A percentile compares a stretch with the other conserved stretches of the same genome.
These are phyloP conservation scores for Priceomyces haplophilus DNA, from an alignment of 805 yeast genomes.

Conservation along the genomic window DNA sequence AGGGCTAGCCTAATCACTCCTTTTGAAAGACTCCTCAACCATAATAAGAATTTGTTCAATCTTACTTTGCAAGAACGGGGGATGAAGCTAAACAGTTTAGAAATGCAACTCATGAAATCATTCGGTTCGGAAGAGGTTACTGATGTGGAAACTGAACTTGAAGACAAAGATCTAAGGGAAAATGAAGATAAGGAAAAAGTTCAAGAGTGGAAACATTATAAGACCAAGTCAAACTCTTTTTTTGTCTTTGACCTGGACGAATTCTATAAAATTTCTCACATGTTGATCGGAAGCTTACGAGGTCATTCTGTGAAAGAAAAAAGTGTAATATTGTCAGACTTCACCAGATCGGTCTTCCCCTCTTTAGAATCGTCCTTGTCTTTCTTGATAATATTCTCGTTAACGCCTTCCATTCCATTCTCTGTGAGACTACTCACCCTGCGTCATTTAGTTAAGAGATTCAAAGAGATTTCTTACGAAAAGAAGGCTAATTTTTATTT, in stretches of 20 bases:
- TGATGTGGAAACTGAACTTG: conserved; percentile 33
- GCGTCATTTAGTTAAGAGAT: conserved; percentile 31
- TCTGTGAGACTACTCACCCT: conserved; percentile 53
- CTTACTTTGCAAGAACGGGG: conserved; percentile 16
- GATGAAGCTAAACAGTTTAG: conserved; percentile 32
- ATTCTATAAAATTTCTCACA: conserved; percentile 40
- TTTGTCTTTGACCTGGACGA: conserved; percentile 29
- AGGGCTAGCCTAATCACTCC: conserved; percentile 16
- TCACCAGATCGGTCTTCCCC: conserved; percentile 27
- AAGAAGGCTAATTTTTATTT: conserved; percentile 41
- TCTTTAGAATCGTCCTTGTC: conserved; percentile 48
- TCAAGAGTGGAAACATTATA: conserved; percentile 13
- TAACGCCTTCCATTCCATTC: conserved; percentile 58
- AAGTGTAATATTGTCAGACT: conserved; percentile 11
- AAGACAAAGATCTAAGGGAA: conserved; percentile 23
- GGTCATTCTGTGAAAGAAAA: conserved; percentile 12
- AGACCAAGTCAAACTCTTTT: conserved; percentile 13
- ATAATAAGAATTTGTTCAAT: conserved; percentile 19
- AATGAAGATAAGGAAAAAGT: conserved; percentile 19
- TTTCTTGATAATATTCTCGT: conserved; percentile 54
- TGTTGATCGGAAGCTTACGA: conserved; percentile 45
- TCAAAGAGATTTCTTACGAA: conserved; percentile 31
- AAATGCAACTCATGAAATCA: conserved; percentile 65
- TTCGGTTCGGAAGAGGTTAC: conserved; percentile 31
- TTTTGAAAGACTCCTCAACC: conserved; percentile 21